Percentiles rank a stretch among this genome's conserved stretches.
These are phyloP conservation scores for Trametes cubensis DNA, from an alignment of 768 basidiomycete species.

Conservation along the genomic window DNA sequence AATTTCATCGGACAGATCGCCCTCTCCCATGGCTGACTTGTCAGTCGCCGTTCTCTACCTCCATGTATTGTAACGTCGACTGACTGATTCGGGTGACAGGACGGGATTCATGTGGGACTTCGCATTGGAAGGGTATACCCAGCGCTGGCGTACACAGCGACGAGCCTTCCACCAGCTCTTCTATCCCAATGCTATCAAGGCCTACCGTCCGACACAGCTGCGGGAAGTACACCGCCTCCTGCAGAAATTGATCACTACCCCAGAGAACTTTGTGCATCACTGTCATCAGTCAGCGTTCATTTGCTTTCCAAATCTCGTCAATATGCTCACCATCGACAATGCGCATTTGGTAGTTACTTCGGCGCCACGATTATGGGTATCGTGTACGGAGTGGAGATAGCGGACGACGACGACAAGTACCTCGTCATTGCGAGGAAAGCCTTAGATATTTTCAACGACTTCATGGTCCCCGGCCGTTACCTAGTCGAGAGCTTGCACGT, in stretches of 20 bases:
- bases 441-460: constrained; percentile 15
- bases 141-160: constrained; percentile 23
- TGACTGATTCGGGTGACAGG: neutral
- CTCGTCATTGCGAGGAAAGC: constrained; percentile 23
- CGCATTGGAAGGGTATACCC: neutral
- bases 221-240: constrained; percentile 7
- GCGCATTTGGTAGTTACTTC: constrained; percentile 4
- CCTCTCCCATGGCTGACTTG: constrained; percentile 10
- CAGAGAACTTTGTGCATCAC: constrained; percentile 11
- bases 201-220: constrained; percentile 12
- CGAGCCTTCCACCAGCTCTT: constrained; percentile 23
- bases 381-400: constrained; percentile 26
- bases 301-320: neutral
- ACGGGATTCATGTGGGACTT: constrained; percentile 13
- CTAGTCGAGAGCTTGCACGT: constrained; percentile 43
- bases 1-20: constrained; percentile 7
- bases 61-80: too few species aligned
- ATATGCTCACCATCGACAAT: neutral
- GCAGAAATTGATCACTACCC: neutral
- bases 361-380: constrained; percentile 26
- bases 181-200: constrained; percentile 6
- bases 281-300: neutral
- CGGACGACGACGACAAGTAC: constrained; percentile 23
- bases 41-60: neutral
- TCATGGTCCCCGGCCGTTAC: constrained; percentile 41